phyloP scores from a whole-genome alignment of 2,329 filamentous ascomycete species.

The Talaromyces islandicus region DNA sequence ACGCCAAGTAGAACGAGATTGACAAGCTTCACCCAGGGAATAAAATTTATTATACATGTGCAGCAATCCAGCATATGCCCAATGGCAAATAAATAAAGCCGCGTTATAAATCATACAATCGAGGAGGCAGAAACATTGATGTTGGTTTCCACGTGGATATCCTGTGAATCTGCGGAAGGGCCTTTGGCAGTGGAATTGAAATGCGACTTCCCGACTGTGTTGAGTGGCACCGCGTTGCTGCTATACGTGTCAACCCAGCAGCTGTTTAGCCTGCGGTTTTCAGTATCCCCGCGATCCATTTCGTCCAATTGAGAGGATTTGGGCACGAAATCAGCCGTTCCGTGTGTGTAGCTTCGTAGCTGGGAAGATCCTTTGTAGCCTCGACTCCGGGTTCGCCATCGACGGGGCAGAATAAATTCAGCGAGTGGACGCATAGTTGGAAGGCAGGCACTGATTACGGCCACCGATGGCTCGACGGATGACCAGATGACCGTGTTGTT shows the following conservation, averaged over 20 bases:
- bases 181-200: constrained; percentile 1
- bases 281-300: background rate
- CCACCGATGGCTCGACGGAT: background rate
- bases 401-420: background rate
- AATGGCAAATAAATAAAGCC: background rate
- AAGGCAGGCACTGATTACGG: background rate
- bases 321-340: background rate
- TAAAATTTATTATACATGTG: background rate
- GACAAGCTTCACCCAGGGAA: background rate
- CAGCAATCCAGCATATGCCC: background rate
- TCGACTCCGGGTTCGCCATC: background rate
- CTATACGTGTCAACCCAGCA: background rate
- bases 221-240: background rate
- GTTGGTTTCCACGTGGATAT: background rate
- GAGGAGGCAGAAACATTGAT: background rate
- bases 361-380: background rate
- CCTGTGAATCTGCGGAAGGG: background rate
- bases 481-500: background rate
- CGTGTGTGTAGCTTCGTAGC: background rate
- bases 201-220: background rate
- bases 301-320: background rate
- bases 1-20: background rate
- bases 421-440: background rate
- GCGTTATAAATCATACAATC: background rate
- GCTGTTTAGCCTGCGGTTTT: background rate